Evolutionary conservation across 306 rosid species (phyloP).

Genomic region (Cicer chorassanicum): DNA sequence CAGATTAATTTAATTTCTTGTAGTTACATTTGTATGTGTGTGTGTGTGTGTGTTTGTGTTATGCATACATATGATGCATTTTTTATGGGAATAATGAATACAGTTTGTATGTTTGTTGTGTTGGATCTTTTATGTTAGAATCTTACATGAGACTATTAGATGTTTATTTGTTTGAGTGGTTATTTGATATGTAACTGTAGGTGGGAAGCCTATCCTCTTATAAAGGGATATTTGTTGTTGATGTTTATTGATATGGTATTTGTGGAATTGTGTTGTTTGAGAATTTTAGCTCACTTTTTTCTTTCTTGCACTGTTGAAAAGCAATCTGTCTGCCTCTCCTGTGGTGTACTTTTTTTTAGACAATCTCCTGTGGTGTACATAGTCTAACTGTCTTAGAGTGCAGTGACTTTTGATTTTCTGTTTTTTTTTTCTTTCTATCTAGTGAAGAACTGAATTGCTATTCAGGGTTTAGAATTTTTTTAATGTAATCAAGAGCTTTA

Average conservation of each 20-base stretch:
- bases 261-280: conserved; percentile 12
- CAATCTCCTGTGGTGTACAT: neutral
- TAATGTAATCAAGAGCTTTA: conserved; percentile 8
- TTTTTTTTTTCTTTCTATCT: neutral
- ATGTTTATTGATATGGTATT: conserved; percentile 1
- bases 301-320: neutral
- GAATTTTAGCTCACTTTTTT: neutral
- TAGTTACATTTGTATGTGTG: neutral
- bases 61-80: neutral
- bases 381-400: conserved; percentile 7
- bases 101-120: neutral
- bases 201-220: conserved; percentile 4
- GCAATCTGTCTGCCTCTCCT: neutral
- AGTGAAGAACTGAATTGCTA: conserved; percentile 18
- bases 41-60: conserved; percentile 8
- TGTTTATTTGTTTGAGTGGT: conserved; percentile 12
- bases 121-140: conserved; percentile 9
- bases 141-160: neutral
- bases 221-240: conserved; percentile 12
- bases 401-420: conserved; percentile 17
- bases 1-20: conserved; percentile 32
- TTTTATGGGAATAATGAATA: neutral
- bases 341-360: neutral
- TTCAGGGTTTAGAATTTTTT: neutral
- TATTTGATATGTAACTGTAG: neutral